Evolutionary conservation across 257 asterid genomes (phyloP), one percentile per base, ranked within the genome.

Genomic region (Solanum neorickii): DNA sequence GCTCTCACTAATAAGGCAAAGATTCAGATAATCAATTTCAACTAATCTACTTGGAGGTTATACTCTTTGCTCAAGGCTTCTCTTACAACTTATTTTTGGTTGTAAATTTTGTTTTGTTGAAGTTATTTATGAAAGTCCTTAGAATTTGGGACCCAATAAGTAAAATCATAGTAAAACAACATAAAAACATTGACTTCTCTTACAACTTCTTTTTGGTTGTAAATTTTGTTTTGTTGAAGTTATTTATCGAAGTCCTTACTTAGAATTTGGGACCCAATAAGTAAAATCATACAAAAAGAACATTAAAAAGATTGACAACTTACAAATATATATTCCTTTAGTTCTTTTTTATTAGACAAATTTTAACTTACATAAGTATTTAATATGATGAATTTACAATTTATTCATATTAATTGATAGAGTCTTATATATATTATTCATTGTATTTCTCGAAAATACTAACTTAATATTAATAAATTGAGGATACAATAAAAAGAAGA

Each of bases 371-470:
- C 6, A 35, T 5, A 35, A 35, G 7, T 35, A 35, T 35, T 18
- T 52, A 10, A 18, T 16, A 52, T 2, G 0, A 0, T 16, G 2
- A 52, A 3, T 52, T 52, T 52, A 52, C 10, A 6, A 52, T 52
- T 52, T 52, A 52, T 0, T 0, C 9, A 6, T 52, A 52, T 52
- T 52, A 52, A 52, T 1, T 1, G 10, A 16, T 0, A 52, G 10
- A 16, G 10, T 52, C 62, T 2, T 52, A 6, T 16, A 16, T 3
- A 16, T 52, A 52, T 52, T 52, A 16, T 52, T 52, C 1, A 52
- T 9, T 52, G 7, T 52, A 52, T 52, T 52, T 16, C 7, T 52
- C 2, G 6, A 52, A 52, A 2, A 6, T 1, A 1, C 2, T 52
- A 52, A 16, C 4, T 52, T 1, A 3, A 16, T 52, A 52, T 18